These are phyloP conservation scores for peach (Prunus persica) DNA, from an alignment of 306 rosid genomes.

Conservation along the genomic window DNA sequence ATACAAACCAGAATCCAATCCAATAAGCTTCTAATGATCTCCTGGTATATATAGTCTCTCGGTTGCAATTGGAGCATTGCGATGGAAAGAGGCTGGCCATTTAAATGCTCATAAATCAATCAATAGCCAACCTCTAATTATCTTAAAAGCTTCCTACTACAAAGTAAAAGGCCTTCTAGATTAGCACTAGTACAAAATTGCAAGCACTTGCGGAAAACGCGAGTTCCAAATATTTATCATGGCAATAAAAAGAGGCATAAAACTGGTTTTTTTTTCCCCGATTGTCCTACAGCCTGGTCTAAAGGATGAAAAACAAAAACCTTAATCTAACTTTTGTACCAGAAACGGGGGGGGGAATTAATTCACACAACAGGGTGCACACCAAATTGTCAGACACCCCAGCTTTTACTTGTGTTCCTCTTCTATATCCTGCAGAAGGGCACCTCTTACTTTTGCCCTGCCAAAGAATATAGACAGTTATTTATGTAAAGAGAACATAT, in stretches of 20 bases:
- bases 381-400: not conserved
- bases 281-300: not conserved
- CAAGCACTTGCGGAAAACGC: not conserved
- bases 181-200: not conserved
- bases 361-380: slow-evolving; percentile 6
- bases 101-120: not conserved
- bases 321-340: not conserved
- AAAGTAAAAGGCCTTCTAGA: no score
- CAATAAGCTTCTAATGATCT: no score
- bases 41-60: no score
- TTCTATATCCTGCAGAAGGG: slow-evolving; percentile 55
- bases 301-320: not conserved
- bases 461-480: slow-evolving; percentile 12
- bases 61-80: no score
- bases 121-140: no score
- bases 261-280: no score
- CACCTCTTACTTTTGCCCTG: slow-evolving; percentile 84
- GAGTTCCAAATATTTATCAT: no score
- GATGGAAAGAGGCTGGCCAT: not conserved
- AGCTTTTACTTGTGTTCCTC: slow-evolving; percentile 31
- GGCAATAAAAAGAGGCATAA: not conserved
- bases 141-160: no score
- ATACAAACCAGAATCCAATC: no score
- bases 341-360: no score
- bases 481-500: slow-evolving; percentile 1